Evolutionary conservation across 768 basidiomycete species (phyloP).

Genomic region (Boletus edulis): DNA sequence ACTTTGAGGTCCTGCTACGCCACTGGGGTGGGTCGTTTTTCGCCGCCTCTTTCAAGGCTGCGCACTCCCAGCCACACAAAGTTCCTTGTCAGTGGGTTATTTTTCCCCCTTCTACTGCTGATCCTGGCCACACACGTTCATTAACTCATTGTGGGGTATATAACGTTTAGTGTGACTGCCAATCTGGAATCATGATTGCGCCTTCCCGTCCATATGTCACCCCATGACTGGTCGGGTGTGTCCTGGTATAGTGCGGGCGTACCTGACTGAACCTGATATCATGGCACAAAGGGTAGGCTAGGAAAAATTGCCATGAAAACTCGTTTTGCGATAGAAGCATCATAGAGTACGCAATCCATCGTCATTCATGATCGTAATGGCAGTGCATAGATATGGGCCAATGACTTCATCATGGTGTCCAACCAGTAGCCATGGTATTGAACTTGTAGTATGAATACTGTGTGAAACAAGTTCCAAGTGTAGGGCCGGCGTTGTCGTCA

Average conservation of each 20-base stretch:
- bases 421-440: background rate
- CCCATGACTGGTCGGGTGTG: constrained; percentile 9
- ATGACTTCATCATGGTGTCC: background rate
- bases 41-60: background rate
- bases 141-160: constrained; percentile 25
- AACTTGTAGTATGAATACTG: background rate
- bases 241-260: background rate
- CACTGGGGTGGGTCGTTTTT: background rate
- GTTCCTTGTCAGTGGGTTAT: background rate
- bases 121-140: constrained; percentile 16
- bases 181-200: constrained; percentile 20
- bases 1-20: background rate
- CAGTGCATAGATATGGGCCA: background rate
- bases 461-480: constrained; percentile 1
- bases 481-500: constrained; percentile 4
- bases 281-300: background rate
- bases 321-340: background rate
- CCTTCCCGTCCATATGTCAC: background rate
- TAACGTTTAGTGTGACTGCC: constrained; percentile 16
- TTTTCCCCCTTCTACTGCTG: constrained; percentile 1
- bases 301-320: background rate
- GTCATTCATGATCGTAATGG: background rate
- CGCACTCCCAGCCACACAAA: background rate
- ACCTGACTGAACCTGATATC: constrained; percentile 1
- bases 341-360: background rate